These are phyloP conservation scores for Penicillium brevicompactum DNA, from an alignment of 2,329 filamentous ascomycete species.

Conservation along the genomic window DNA sequence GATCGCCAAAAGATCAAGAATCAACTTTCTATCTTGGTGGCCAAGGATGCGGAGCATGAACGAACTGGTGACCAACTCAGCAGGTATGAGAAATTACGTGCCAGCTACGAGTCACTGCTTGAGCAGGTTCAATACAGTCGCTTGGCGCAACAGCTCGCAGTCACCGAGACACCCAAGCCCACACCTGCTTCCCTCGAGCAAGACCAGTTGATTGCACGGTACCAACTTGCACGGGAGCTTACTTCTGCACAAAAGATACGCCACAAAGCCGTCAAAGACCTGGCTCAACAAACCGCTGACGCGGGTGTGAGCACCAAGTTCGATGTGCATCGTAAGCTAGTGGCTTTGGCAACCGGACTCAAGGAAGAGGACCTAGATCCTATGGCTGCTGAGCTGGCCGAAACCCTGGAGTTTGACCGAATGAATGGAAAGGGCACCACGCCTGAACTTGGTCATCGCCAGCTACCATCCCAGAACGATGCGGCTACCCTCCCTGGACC, in stretches of 20 bases:
- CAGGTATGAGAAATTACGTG: slow-evolving; percentile 41
- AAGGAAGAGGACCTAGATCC: slow-evolving; percentile 51
- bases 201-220: slow-evolving; percentile 34
- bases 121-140: slow-evolving; percentile 46
- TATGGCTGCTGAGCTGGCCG: slow-evolving; percentile 49
- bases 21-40: slow-evolving; percentile 38
- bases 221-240: slow-evolving; percentile 36
- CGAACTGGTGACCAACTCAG: slow-evolving; percentile 38
- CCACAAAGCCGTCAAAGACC: slow-evolving; percentile 40
- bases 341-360: slow-evolving; percentile 49
- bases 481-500: slow-evolving; percentile 29
- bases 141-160: slow-evolving; percentile 35
- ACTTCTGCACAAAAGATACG: slow-evolving; percentile 37
- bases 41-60: slow-evolving; percentile 41
- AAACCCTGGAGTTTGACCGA: slow-evolving; percentile 48
- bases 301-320: slow-evolving; percentile 50
- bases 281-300: slow-evolving; percentile 48
- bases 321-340: slow-evolving; percentile 50
- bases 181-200: slow-evolving; percentile 23
- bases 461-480: slow-evolving; percentile 24
- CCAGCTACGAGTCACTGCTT: slow-evolving; percentile 45
- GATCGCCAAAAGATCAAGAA: slow-evolving; percentile 48
- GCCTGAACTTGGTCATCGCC: slow-evolving; percentile 31
- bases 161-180: slow-evolving; percentile 15
- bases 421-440: slow-evolving; percentile 39